These are phyloP conservation scores for Globisporangium okanoganense DNA, from an alignment of 352 stramenopile species.

Conservation along the genomic window DNA sequence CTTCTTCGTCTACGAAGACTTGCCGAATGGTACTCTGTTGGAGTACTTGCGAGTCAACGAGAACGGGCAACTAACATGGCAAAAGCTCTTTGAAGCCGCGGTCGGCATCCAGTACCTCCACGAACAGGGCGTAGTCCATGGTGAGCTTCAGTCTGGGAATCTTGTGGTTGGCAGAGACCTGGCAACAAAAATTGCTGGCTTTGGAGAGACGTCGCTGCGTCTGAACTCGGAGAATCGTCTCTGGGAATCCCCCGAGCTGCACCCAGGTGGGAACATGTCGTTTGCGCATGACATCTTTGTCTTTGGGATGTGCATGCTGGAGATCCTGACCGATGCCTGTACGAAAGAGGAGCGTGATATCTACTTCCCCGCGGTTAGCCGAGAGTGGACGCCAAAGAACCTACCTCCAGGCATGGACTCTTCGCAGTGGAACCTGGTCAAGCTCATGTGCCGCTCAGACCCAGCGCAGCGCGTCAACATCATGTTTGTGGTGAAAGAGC, in stretches of 20 bases:
- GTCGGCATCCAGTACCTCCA: constrained; percentile 2
- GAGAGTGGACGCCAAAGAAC: not conserved
- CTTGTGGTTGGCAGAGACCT: not conserved
- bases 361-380: constrained; percentile 10
- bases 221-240: constrained; percentile 13
- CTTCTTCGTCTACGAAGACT: constrained; percentile 21
- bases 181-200: constrained; percentile 1
- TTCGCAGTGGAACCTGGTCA: not conserved
- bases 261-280: constrained; percentile 13
- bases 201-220: constrained; percentile 14
- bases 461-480: not conserved
- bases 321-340: constrained; percentile 13
- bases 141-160: not conserved
- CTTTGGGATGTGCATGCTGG: constrained; percentile 18
- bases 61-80: not conserved
- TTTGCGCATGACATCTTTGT: constrained; percentile 22
- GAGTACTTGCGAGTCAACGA: not conserved
- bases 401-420: not conserved
- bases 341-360: constrained; percentile 16
- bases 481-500: not conserved
- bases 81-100: constrained; percentile 10
- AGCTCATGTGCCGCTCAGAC: not conserved
- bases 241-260: constrained; percentile 10
- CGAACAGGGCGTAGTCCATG: not conserved
- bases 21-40: constrained; percentile 1